Evolutionary conservation across 2,329 filamentous ascomycete genomes (phyloP), one percentile per base, ranked within the genome.

Genomic region (Colletotrichum shisoi): DNA sequence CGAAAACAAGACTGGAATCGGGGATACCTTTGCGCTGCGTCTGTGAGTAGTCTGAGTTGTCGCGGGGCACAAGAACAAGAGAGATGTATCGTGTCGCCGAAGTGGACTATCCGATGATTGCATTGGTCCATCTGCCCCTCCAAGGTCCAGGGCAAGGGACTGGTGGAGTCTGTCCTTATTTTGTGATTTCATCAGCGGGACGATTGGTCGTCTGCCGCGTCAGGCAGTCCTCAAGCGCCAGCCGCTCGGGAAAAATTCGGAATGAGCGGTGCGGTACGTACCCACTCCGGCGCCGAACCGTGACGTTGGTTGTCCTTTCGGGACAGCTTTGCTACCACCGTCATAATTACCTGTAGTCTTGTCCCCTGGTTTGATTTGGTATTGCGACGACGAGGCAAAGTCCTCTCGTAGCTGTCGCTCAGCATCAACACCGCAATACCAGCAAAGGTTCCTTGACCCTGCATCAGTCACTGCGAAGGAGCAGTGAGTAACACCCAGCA

Each of bases 221-320:
- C n/a, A 9, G 5, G 13, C 21, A 24, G 40, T 24, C 27, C 49
- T 40, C 34, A 39, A 24, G 27, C 39, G 61, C 44, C 17, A 34
- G 27, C 54, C 37, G 19, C 61, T 19, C 65, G 65, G 65, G 19
- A 45, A 15, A 60, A 56, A 7, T n/a, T 68, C 65, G 65, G 65
- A 57, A 27, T 4, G 7, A 6, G n/a, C 8, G 12, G 3, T 12
- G 27, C 19, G 4, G 21, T 48, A 65, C 54, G 65, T 68, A 49
- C 42, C n/a, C 49, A 3, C 15, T 9, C 11, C 19, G 49, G 42
- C 54, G 49, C 27, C 17, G 40, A 34, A 48, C 39, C 58, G 65
- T 68, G 65, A 68, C 65, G 65, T 68, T 61, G 61, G 61, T 62
- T 66, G 63, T 62, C 45, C 56, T 63, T 63, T 68, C 11, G 59